Conservation (phyloP, 2,329 filamentous ascomycete genomes). For the Fusarium neocosmosporiellum region DNA sequence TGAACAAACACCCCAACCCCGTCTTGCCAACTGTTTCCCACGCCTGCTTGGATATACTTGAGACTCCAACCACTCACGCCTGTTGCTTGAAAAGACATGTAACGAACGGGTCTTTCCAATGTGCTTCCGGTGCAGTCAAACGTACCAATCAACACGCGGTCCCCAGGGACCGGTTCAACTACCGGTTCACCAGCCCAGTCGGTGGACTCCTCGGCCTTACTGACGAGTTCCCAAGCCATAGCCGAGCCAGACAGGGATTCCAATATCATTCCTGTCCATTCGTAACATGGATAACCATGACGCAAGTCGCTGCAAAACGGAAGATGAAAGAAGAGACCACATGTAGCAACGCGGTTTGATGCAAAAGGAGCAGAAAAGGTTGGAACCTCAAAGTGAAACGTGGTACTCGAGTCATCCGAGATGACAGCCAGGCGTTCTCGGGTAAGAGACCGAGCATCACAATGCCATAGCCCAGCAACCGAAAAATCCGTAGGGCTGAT, state of each 20-base stretch:
- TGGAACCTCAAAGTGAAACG: slow-evolving; percentile 10
- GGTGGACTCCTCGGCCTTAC: neutral
- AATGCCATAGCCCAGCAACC: slow-evolving; percentile 6
- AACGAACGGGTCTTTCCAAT: neutral
- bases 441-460: slow-evolving; percentile 2
- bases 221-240: slow-evolving; percentile 13
- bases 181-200: neutral
- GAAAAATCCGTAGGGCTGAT: neutral
- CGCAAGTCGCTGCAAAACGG: slow-evolving; percentile 17
- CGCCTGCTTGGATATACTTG: slow-evolving; percentile 5
- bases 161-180: slow-evolving; percentile 8
- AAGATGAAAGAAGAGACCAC: slow-evolving; percentile 16
- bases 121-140: slow-evolving; percentile 8
- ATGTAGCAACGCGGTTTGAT: neutral
- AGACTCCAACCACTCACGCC: slow-evolving; percentile 10
- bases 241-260: slow-evolving; percentile 7
- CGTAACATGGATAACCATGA: slow-evolving; percentile 11
- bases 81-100: slow-evolving; percentile 6
- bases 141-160: slow-evolving; percentile 6
- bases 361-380: neutral
- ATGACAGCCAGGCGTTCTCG: slow-evolving; percentile 3
- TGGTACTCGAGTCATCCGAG: slow-evolving; percentile 12
- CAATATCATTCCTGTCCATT: slow-evolving; percentile 14
- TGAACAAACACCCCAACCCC: slow-evolving; percentile 12
- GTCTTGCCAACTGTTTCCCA: slow-evolving; percentile 11